Percentiles rank a stretch among this genome's conserved stretches.
These are phyloP conservation scores for Fraxinus pennsylvanica DNA, from an alignment of 257 asterid genomes.

Conservation along the genomic window DNA sequence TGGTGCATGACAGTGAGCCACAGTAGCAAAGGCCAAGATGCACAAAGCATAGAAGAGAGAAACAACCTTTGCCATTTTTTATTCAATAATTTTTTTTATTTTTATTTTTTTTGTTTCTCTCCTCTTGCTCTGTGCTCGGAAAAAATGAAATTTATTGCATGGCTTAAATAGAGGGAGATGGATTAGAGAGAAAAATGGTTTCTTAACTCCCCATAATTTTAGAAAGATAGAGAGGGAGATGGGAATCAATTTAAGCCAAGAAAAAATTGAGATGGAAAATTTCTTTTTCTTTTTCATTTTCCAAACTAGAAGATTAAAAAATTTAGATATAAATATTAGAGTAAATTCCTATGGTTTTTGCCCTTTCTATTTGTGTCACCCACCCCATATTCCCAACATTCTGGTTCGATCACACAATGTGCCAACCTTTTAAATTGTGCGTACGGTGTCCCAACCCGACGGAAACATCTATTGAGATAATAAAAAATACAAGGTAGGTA, in stretches of 20 bases:
- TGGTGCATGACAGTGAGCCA: constrained; percentile 15
- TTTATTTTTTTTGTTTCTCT: background rate
- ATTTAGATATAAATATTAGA: too few species aligned
- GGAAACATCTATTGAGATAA: too few species aligned
- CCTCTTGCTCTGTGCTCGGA: constrained; percentile 29
- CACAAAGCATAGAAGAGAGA: constrained; percentile 15
- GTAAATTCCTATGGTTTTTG: background rate
- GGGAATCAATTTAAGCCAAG: background rate
- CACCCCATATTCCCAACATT: too few species aligned
- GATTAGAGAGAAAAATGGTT: background rate
- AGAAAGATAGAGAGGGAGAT: background rate
- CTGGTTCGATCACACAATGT: too few species aligned
- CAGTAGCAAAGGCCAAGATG: constrained; percentile 18
- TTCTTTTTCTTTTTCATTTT: background rate
- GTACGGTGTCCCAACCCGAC: too few species aligned
- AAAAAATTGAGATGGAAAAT: background rate
- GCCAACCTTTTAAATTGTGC: too few species aligned
- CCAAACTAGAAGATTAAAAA: too few species aligned
- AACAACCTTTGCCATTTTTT: constrained; percentile 24
- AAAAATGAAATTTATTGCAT: background rate
- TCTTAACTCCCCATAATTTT: background rate
- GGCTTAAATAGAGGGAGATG: constrained; percentile 20
- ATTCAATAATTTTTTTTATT: background rate
- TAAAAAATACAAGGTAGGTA: too few species aligned
- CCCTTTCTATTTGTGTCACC: too few species aligned